These are phyloP conservation scores for Penicillium paxilli DNA, from an alignment of 495 filamentous ascomycete species.

Conservation along the genomic window DNA sequence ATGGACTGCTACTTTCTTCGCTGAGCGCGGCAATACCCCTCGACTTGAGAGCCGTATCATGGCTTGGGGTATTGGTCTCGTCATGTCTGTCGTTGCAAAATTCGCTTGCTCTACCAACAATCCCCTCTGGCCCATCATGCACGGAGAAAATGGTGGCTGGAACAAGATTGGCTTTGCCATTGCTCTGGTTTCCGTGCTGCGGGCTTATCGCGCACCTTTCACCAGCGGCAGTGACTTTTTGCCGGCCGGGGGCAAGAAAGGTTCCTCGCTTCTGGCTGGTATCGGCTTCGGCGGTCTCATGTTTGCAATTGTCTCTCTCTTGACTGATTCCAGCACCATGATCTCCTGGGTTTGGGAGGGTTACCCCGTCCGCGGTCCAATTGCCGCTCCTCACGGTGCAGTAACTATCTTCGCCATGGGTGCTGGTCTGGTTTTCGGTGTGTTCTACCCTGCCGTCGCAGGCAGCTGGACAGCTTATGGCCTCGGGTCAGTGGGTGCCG, in stretches of 20 bases:
- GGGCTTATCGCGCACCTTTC: slow-evolving; percentile 62
- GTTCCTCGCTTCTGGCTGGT: slow-evolving; percentile 71
- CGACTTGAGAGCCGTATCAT: slow-evolving; percentile 79
- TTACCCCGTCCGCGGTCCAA: slow-evolving; percentile 85
- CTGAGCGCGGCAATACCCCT: slow-evolving; percentile 70
- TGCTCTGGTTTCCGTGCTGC: slow-evolving; percentile 70
- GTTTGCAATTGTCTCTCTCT: slow-evolving; percentile 88
- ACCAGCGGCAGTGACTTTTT: slow-evolving; percentile 54
- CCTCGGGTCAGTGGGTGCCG: slow-evolving; percentile 74
- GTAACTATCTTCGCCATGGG: slow-evolving; percentile 86
- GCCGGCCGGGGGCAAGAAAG: slow-evolving; percentile 50
- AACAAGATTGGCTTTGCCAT: slow-evolving; percentile 81
- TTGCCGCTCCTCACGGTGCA: slow-evolving; percentile 85
- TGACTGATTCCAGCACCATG: slow-evolving; percentile 98
- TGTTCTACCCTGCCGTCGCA: slow-evolving; percentile 68
- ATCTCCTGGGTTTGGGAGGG: slow-evolving; percentile 99
- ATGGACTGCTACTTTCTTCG: slow-evolving; percentile 78
- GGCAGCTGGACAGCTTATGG: slow-evolving; percentile 82
- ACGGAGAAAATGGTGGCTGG: slow-evolving; percentile 85
- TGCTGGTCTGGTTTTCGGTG: slow-evolving; percentile 72
- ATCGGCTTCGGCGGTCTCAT: slow-evolving; percentile 80
- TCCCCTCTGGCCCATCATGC: slow-evolving; percentile 93
- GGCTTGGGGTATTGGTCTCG: slow-evolving; percentile 78
- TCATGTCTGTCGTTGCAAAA: slow-evolving; percentile 84
- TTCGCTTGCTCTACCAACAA: slow-evolving; percentile 97